Conservation (phyloP, 2,329 filamentous ascomycete genomes). For the Neurospora crassa region DNA sequence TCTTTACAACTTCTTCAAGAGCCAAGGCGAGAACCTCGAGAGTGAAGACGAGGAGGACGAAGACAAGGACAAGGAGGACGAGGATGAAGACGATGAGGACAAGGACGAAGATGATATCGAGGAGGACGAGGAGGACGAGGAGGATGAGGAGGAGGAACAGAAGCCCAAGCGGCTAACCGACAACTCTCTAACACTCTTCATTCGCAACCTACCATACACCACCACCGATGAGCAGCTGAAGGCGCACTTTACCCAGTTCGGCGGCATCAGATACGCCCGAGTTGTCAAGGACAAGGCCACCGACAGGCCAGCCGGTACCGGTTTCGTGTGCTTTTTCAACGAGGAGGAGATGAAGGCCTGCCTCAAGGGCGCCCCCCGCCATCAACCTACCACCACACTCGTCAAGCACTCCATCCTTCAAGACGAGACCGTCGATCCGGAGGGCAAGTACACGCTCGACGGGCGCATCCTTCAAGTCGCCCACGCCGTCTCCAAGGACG, state of each 20-base stretch:
- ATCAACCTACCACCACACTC: slow-evolving; percentile 34
- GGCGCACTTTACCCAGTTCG: slow-evolving; percentile 80
- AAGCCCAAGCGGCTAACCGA: slow-evolving; percentile 37
- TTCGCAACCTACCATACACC: slow-evolving; percentile 90
- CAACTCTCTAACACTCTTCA: slow-evolving; percentile 73
- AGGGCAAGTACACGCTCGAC: slow-evolving; percentile 81
- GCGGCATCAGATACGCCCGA: slow-evolving; percentile 79
- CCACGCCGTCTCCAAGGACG: slow-evolving; percentile 73
- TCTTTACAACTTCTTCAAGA: slow-evolving; percentile 48
- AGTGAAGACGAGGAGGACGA: slow-evolving; percentile 38
- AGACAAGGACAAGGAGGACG: slow-evolving; percentile 27
- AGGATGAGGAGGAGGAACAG: slow-evolving; percentile 28
- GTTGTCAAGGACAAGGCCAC: slow-evolving; percentile 82
- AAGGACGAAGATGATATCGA: slow-evolving; percentile 36
- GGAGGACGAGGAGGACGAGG: slow-evolving; percentile 30
- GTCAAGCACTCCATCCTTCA: slow-evolving; percentile 77
- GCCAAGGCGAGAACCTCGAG: slow-evolving; percentile 46
- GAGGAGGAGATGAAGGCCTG: slow-evolving; percentile 66
- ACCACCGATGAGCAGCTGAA: slow-evolving; percentile 74
- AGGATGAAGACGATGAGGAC: slow-evolving; percentile 27
- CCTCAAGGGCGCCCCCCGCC: slow-evolving; percentile 62
- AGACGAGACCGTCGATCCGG: slow-evolving; percentile 71
- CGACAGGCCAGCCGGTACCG: slow-evolving; percentile 81
- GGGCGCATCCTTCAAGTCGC: slow-evolving; percentile 79
- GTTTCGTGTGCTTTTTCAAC: slow-evolving; percentile 87